Evolutionary conservation across 805 yeast species (phyloP), one percentile per base, ranked within the genome.

Genomic region (Soucietia sequanensis): DNA sequence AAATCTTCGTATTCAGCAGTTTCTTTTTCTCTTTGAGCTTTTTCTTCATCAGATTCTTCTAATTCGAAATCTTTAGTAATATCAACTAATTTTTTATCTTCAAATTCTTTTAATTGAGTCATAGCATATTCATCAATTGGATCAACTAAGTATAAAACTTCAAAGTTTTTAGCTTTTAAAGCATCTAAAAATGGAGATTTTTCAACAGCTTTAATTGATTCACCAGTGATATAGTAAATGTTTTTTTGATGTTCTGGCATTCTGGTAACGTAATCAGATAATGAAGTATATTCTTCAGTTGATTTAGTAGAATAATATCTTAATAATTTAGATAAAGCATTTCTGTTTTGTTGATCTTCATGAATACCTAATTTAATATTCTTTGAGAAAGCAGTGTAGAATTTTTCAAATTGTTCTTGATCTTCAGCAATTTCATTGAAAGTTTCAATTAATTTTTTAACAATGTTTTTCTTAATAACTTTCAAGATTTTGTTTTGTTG

Each of bases 161-260:
- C 99, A 57, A 93, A 93, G 77, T 87, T 84, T 82, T 93, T 95
- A 54, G 95, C 95, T 80, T 90, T 93, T 72, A 91, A 82, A 52
- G 95, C 97, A 61, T 93, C 98, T 70, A 93, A 81, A 86, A 93
- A 93, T 72, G 99, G 99, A 54, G 98, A 91, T 73, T 88, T 88
- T 80, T 93, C 97, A 59, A 93, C 95, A 54, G 96, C 88, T 82
- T 93, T 91, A 65, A 87, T 68, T 44, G 95, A 80, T 78, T 93
- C 99, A 84, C 99, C 99, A 64, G 99, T 93, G 70, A 93, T 93
- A 81, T 79, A 93, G 83, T 93, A 93, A 62, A 93, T 87, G 80
- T 93, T 93, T 93, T 93, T 90, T 79, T 93, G 99, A 78, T 88
- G 96, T 75, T 89, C 97, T 68, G 93, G 96, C 99, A 93, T 93